phyloP scores from a whole-genome alignment of 495 filamentous ascomycete species.

The Letharia columbiana region DNA sequence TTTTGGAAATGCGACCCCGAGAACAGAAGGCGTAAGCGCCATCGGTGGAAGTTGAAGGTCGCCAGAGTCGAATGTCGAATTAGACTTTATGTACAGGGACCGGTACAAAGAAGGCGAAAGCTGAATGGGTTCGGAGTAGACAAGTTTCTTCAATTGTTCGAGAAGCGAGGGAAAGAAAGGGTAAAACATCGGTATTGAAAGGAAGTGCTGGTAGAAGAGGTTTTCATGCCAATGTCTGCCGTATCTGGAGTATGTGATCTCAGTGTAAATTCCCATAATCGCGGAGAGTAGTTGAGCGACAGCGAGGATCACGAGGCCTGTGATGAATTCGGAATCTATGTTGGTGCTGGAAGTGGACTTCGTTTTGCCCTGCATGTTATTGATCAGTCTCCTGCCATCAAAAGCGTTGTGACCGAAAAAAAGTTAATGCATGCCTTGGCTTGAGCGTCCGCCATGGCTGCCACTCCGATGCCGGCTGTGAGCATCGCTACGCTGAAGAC shows the following conservation, averaged over 20 bases:
- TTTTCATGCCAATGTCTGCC: slow-evolving; percentile 93
- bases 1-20: slow-evolving; percentile 48
- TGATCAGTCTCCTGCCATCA: background rate
- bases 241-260: slow-evolving; percentile 76
- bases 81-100: background rate
- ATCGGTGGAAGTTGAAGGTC: slow-evolving; percentile 23
- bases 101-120: slow-evolving; percentile 38
- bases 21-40: slow-evolving; percentile 41
- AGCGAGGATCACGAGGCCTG: slow-evolving; percentile 74
- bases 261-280: slow-evolving; percentile 90
- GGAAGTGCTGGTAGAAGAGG: slow-evolving; percentile 82
- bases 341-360: slow-evolving; percentile 11
- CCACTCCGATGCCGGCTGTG: slow-evolving; percentile 75
- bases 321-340: slow-evolving; percentile 43
- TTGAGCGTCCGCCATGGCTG: slow-evolving; percentile 80
- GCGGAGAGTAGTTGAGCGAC: slow-evolving; percentile 84
- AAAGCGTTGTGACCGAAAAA: background rate
- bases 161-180: slow-evolving; percentile 38
- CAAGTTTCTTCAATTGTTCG: slow-evolving; percentile 22
- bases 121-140: slow-evolving; percentile 23
- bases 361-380: slow-evolving; percentile 27
- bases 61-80: background rate
- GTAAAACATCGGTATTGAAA: slow-evolving; percentile 63
- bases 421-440: slow-evolving; percentile 53
- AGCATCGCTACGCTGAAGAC: slow-evolving; percentile 70